Evolutionary conservation across 164 flowering plant species (phyloP).

Genomic region (Piper longum): DNA sequence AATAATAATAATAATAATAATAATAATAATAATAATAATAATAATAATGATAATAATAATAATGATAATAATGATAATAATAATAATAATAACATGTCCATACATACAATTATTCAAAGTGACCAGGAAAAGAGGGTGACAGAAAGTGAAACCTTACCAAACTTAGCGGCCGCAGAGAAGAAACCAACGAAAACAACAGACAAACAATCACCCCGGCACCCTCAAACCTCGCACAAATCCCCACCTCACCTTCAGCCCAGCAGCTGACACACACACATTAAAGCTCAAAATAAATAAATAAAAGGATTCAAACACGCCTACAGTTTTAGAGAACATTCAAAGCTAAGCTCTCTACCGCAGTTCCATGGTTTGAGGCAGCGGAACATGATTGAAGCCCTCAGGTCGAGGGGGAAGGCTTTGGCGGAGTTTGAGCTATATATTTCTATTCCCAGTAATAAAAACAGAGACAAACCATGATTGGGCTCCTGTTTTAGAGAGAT

Average conservation of each 20-base stretch:
- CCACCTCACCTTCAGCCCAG: background rate
- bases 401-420: conserved; percentile 7
- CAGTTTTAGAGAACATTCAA: background rate
- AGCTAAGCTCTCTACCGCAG: conserved; percentile 7
- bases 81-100: conserved; percentile 9
- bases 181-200: background rate
- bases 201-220: conserved; percentile 1
- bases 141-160: background rate
- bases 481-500: background rate
- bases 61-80: conserved; percentile 9
- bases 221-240: conserved; percentile 18
- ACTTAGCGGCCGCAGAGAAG: background rate
- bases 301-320: conserved; percentile 15
- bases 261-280: background rate
- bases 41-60: conserved; percentile 8
- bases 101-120: conserved; percentile 8
- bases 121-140: conserved; percentile 3
- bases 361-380: conserved; percentile 7
- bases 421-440: conserved; percentile 2
- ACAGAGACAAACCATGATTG: background rate
- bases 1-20: conserved; percentile 9
- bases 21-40: background rate
- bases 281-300: conserved; percentile 8
- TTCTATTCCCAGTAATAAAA: conserved; percentile 6
- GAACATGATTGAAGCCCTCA: conserved; percentile 4